Evolutionary conservation across 768 basidiomycete genomes (phyloP), one percentile per base, ranked within the genome.

Genomic region (Russula emetica): DNA sequence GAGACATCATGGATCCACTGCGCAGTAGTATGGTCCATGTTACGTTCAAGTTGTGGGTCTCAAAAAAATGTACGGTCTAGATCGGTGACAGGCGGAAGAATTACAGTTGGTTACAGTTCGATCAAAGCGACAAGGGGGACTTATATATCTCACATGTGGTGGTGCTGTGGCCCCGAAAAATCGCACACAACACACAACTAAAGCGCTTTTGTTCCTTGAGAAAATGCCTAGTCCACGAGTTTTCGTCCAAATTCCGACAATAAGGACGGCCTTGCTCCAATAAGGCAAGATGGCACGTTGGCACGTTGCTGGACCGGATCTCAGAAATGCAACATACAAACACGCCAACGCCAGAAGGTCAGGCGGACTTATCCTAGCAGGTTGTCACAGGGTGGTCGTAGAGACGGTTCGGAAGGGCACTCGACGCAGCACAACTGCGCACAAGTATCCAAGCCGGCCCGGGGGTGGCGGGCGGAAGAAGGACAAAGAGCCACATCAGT

Each of bases 61-160:
- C 47, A 49, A 60, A 42, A 47, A 11, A 34, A 32, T 5, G 52
- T 38, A 24, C 34, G 38, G n/a, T 24, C 24, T 44, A 34, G 44
- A 26, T 50, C 47, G 16, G 42, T 44, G 60, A 40, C n/a, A 38
- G 32, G 55, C 14, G 11, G 13, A 38, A 56, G 32, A 52, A 52
- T 55, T 3, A 61, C 16, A n/a, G 32, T 53, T 47, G 30, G 47
- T 47, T 52, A 18, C 4, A 53, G 10, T n/a, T 45, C n/a, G 22
- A 63, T 38, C 34, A 18, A n/a, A 22, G 42, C 10, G 32, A 56
- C 36, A 6, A 28, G 13, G 45, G 44, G n/a, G 8, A 5, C 53
- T 64, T 65, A 55, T 58, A 64, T 63, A 64, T 56, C 50, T 30
- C 60, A 22, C 52, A 45, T 38, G n/a, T 58, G 45, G 47, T 52